Evolutionary conservation across 192 early-diverging fungal genomes (phyloP).

Genomic region (Coemansia nantahalensis): DNA sequence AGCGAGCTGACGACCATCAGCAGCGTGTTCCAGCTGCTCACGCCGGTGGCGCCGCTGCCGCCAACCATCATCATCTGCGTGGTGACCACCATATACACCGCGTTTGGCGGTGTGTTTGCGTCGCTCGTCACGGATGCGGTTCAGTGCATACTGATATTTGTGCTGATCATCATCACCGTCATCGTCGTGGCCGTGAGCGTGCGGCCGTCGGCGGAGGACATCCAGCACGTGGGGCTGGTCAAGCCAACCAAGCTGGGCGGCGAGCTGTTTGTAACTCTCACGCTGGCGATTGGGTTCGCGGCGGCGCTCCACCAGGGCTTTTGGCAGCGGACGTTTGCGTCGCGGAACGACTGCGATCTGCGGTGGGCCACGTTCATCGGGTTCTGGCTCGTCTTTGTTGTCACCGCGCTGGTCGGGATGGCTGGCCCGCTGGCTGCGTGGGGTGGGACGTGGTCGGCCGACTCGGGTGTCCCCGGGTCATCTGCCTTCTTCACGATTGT

Average conservation of each 20-base stretch:
- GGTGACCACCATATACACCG: conserved; percentile 66
- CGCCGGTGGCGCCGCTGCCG: conserved; percentile 56
- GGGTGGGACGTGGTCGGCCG: conserved; percentile 58
- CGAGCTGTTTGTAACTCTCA: conserved; percentile 62
- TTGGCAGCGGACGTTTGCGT: conserved; percentile 76
- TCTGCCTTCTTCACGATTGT: conserved; percentile 71
- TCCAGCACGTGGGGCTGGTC: conserved; percentile 53
- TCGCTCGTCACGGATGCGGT: conserved; percentile 65
- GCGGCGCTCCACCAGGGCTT: conserved; percentile 69
- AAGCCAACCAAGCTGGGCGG: conserved; percentile 65
- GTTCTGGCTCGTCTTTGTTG: conserved; percentile 54
- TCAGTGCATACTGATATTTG: conserved; percentile 57
- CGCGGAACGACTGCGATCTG: conserved; percentile 61
- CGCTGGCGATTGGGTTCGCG: conserved; percentile 59
- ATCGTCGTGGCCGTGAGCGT: conserved; percentile 58
- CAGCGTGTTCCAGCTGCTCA: conserved; percentile 56
- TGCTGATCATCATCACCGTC: conserved; percentile 54
- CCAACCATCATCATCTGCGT: conserved; percentile 60
- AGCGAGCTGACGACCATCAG: conserved; percentile 68
- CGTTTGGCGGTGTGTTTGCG: conserved; percentile 66
- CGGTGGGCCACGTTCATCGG: conserved; percentile 57
- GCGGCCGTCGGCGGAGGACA: conserved; percentile 51
- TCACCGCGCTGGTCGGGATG: conserved; percentile 60
- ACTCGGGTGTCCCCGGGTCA: conserved; percentile 47
- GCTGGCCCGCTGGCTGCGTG: conserved; percentile 64